These are phyloP conservation scores for Epichloe gansuensis DNA, from an alignment of 2,329 filamentous ascomycete genomes.

Conservation along the genomic window DNA sequence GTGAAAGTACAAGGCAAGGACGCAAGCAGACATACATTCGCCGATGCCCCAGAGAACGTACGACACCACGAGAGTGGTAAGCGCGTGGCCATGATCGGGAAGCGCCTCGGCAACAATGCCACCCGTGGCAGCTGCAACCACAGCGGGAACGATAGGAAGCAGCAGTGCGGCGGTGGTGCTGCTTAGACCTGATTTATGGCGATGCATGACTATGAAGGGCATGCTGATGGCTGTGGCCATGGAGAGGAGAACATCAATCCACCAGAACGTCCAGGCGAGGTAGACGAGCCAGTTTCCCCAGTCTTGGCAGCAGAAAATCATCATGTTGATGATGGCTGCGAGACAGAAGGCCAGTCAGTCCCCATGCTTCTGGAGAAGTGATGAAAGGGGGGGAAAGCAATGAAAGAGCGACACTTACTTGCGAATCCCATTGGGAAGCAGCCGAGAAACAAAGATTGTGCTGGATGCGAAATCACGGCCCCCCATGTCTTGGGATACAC, in stretches of 20 bases:
- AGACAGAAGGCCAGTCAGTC: not conserved
- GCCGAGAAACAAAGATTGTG: constrained; percentile 55
- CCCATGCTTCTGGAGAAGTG: not conserved
- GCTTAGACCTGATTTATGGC: constrained; percentile 32
- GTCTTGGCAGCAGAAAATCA: constrained; percentile 45
- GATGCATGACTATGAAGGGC: constrained; percentile 41
- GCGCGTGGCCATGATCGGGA: constrained; percentile 37
- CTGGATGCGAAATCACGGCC: constrained; percentile 53
- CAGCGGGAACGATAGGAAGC: constrained; percentile 52
- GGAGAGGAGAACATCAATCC: constrained; percentile 40
- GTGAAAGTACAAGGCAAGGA: constrained; percentile 57
- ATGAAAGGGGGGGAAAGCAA: not conserved
- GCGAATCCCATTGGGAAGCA: constrained; percentile 57
- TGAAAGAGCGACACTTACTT: constrained; percentile 21
- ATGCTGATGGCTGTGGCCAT: constrained; percentile 40
- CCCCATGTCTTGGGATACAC: constrained; percentile 54
- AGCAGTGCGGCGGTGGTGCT: constrained; percentile 53
- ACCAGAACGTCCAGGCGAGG: constrained; percentile 46
- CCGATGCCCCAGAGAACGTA: constrained; percentile 60
- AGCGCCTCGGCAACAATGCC: constrained; percentile 51
- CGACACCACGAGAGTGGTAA: constrained; percentile 49
- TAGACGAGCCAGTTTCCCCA: constrained; percentile 47
- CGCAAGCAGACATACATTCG: constrained; percentile 42
- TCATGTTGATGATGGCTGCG: constrained; percentile 48
- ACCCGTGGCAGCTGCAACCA: constrained; percentile 53